phyloP scores from a whole-genome alignment of 345 rosid species.

The Rubroshorea leprosula region DNA sequence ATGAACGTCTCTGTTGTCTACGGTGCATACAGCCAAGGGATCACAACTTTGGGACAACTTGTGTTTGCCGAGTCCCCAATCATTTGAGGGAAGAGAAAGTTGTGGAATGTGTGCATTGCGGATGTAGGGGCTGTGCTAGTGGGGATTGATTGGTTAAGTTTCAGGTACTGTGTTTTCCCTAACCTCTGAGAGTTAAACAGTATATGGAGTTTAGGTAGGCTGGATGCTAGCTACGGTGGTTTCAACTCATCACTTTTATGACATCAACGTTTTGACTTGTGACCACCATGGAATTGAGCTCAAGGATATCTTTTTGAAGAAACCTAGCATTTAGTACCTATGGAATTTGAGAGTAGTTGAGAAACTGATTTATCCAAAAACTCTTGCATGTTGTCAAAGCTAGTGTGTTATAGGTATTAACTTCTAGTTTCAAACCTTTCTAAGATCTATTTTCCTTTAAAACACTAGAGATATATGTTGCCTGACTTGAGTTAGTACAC shows the following conservation, averaged over 20 bases:
- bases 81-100: constrained; percentile 80
- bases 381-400: too few relatives aligned
- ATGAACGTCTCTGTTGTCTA: constrained; percentile 79
- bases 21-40: constrained; percentile 82
- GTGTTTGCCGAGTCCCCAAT: constrained; percentile 76
- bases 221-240: not conserved
- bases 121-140: constrained; percentile 78
- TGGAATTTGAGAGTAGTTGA: too few relatives aligned
- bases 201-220: not conserved
- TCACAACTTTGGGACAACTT: constrained; percentile 80
- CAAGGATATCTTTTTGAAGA: not conserved
- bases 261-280: not conserved
- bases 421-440: not conserved
- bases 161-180: constrained; percentile 1
- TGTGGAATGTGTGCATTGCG: constrained; percentile 80
- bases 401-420: not conserved
- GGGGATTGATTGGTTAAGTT: constrained; percentile 38
- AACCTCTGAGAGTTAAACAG: not conserved
- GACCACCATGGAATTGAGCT: not conserved
- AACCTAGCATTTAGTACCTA: not conserved
- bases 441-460: not conserved
- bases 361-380: too few relatives aligned
- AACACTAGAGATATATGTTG: not conserved
- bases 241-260: not conserved
- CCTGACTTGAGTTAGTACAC: not conserved